These are phyloP conservation scores for Fonsecaea nubica DNA, from an alignment of 2,329 filamentous ascomycete genomes.

Conservation along the genomic window DNA sequence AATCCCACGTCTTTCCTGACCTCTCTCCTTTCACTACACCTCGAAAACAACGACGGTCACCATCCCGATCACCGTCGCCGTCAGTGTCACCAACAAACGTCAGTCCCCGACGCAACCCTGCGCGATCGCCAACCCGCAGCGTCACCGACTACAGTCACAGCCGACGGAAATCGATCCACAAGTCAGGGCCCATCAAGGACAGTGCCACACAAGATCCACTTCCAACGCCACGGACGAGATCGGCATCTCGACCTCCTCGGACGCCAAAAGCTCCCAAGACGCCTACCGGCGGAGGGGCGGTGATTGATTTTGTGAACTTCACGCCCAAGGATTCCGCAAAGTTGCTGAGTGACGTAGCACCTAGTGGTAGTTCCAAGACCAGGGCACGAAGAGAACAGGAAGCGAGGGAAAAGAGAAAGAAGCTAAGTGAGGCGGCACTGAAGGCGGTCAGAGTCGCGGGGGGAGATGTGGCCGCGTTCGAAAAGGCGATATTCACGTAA, in stretches of 20 bases:
- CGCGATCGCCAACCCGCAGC: constrained; percentile 40
- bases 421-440: constrained; percentile 39
- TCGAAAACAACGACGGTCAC: constrained; percentile 38
- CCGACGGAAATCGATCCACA: constrained; percentile 50
- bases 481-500: constrained; percentile 37
- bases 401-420: constrained; percentile 74
- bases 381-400: constrained; percentile 92
- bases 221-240: constrained; percentile 38
- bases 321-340: constrained; percentile 78
- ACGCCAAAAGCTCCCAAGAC: constrained; percentile 42
- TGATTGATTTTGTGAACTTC: constrained; percentile 78
- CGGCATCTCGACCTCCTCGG: constrained; percentile 34
- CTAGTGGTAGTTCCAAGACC: constrained; percentile 89
- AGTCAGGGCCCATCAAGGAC: constrained; percentile 46
- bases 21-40: constrained; percentile 45
- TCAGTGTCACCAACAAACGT: constrained; percentile 48
- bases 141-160: constrained; percentile 43
- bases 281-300: constrained; percentile 39
- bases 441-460: constrained; percentile 54
- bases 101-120: constrained; percentile 43
- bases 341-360: constrained; percentile 88
- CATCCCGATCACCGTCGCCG: constrained; percentile 46
- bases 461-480: constrained; percentile 52
- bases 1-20: constrained; percentile 49
- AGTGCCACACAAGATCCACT: constrained; percentile 42